Evolutionary conservation across 2,329 filamentous ascomycete species (phyloP), one percentile per base, ranked within the genome.

Genomic region (Colletotrichum scovillei): DNA sequence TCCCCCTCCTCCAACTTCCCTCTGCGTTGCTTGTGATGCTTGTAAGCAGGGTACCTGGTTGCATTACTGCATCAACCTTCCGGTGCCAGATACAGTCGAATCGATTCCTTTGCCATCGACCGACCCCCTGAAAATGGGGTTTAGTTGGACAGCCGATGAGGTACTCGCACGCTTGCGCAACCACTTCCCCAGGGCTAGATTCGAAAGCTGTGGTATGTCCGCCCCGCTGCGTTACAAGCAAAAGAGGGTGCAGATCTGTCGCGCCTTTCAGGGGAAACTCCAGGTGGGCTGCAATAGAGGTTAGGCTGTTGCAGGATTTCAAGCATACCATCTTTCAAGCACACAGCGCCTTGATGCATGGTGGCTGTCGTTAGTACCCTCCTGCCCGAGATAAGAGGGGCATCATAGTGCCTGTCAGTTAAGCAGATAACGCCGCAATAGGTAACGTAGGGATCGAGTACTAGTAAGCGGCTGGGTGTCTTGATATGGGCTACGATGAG

Each of bases 281-380:
- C 42, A 57, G 26, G 59, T 60, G 16, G 32, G 46, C 59, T 56
- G 66, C 42, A n/a, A 46, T 32, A 42, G 30, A 63, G 66, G 57
- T 62, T 70, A 46, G 49, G 32, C 19, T 70, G 70, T 30, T 69
- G 38, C 67, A 66, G 59, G 56, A 55, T 60, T 28, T 22, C 28
- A 65, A 26, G 52, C 32, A 42, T 24, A 53, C 38, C 63, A 42
- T 58, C 59, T n/a, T 35, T n/a, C 46, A 26, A 66, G 42, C 55
- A 65, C 60, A 46, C 67, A 65, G 64, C 67, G 67, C 67, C 70
- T 35, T 24, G 60, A 52, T 57, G 67, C 70, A 62, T 70, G 55
- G 67, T 70, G 70, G 70, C 70, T 46, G 65, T 59, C 14, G 42
- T 69, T 72, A 69, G 69, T 22, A 72, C 30, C 53, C 16, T 52